A percentile compares a stretch with the other conserved stretches of the same genome.
Evolutionary conservation across 2,329 filamentous ascomycete species (phyloP).

Genomic region (Penicillium sp.): DNA sequence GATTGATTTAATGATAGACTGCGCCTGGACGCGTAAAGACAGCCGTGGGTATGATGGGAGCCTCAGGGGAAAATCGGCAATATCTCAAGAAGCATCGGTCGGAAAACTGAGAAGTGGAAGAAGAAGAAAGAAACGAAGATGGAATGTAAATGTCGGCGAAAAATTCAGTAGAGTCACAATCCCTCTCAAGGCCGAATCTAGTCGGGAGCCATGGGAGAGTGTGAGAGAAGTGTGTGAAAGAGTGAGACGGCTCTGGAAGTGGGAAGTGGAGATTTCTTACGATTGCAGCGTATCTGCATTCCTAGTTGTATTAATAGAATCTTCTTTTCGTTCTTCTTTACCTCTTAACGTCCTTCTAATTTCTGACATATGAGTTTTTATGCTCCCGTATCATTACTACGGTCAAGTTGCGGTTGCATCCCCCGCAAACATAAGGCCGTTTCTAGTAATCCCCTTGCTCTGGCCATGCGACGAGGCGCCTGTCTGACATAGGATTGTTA

Average conservation of each 20-base stretch:
- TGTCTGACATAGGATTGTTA: neutral
- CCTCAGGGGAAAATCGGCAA: slow-evolving; percentile 17
- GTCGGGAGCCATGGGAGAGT: slow-evolving; percentile 28
- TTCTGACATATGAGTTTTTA: neutral
- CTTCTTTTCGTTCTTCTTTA: too few species aligned
- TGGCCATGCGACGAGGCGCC: neutral
- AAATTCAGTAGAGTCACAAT: slow-evolving; percentile 15
- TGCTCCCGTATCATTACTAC: neutral
- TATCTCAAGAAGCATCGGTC: neutral
- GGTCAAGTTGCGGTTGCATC: slow-evolving; percentile 3
- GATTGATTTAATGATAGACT: slow-evolving; percentile 16
- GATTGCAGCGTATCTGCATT: slow-evolving; percentile 16
- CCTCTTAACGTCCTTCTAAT: too few species aligned
- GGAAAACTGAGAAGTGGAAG: slow-evolving; percentile 9
- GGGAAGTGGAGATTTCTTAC: slow-evolving; percentile 25
- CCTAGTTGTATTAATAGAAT: slow-evolving; percentile 12
- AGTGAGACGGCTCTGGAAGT: slow-evolving; percentile 25
- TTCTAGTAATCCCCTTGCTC: slow-evolving; percentile 8
- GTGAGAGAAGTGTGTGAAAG: slow-evolving; percentile 20
- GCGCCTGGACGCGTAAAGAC: slow-evolving; percentile 12
- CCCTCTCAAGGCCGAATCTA: slow-evolving; percentile 17
- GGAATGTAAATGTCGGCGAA: slow-evolving; percentile 12
- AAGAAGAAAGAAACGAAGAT: slow-evolving; percentile 10
- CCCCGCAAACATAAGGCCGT: slow-evolving; percentile 1
- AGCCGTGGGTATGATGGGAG: slow-evolving; percentile 2